Evolutionary conservation across 2,329 filamentous ascomycete species (phyloP), one percentile per base, ranked within the genome.

Genomic region (Sordariomycetes sp.): DNA sequence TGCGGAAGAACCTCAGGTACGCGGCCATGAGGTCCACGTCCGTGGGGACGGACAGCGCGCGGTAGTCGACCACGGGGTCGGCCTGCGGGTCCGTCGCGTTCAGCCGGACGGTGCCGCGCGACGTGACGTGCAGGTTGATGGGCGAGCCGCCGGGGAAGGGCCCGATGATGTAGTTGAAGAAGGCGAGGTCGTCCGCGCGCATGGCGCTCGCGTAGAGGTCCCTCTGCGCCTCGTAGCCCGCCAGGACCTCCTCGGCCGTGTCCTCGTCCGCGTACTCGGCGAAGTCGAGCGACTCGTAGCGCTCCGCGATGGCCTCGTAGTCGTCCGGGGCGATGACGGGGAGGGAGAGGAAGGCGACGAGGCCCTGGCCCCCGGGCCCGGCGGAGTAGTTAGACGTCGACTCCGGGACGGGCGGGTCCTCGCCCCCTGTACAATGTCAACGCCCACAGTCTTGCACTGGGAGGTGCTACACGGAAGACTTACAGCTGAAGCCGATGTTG

Each of bases 191-290:
- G 24, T 65, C 63, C 7, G 66, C 69, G 2, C 68, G 65, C 55
- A 74, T 67, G 7, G 69, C 66, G 1, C 63, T 52, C 1, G 71
- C 70, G 57, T 72, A 68, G 22, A 67, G 61, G 52, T 67, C 66
- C 66, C 73, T 72, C 60, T 74, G 73, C 7, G 67, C 68, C n/a
- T 62, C 63, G 59, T 69, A 73, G 1, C 72, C 72, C 11, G 69
- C 68, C 24, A 71, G 59, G 2, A 73, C 67, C 1, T 68, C 70
- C 3, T 65, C 60, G 57, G 71, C 63, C 1, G 66, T 66, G 10
- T 62, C 67, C 3, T 60, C 60, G 1, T 68, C 67, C 25, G 75
- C 62, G 32, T 69, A 65, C 14, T 66, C 62, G 12, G 66, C 66
- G 11, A 68, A 64, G 54, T 70, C 67, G 40, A 72, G 67, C 11